These are phyloP conservation scores for Boletus edulis DNA, from an alignment of 768 basidiomycete genomes.

Conservation along the genomic window DNA sequence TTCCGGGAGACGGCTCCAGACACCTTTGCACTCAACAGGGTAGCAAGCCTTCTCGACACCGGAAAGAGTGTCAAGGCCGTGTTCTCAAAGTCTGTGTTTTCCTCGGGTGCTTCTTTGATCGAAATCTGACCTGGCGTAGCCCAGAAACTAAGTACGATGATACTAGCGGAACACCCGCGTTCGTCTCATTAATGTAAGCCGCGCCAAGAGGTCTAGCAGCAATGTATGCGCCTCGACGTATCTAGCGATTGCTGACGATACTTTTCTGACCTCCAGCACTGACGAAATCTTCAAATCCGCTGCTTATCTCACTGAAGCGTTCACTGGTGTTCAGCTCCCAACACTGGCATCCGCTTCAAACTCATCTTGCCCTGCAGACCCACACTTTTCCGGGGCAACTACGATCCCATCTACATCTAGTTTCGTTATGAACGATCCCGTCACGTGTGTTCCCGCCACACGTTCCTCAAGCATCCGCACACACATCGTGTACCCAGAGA, in stretches of 20 bases:
- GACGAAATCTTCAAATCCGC: conserved; percentile 79
- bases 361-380: conserved; percentile 11
- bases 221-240: not conserved
- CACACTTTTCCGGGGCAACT: not conserved
- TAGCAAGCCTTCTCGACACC: conserved; percentile 66
- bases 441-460: not conserved
- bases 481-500: conserved; percentile 15
- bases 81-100: conserved; percentile 41
- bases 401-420: not conserved
- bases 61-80: conserved; percentile 55
- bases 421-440: not conserved
- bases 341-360: not conserved
- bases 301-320: conserved; percentile 72
- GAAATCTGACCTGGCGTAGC: conserved; percentile 29
- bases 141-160: conserved; percentile 64
- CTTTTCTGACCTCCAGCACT: conserved; percentile 39
- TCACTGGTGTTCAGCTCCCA: conserved; percentile 33
- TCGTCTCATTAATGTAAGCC: conserved; percentile 65
- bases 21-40: conserved; percentile 69
- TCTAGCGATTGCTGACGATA: conserved; percentile 1
- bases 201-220: not conserved
- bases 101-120: not conserved
- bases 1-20: conserved; percentile 67
- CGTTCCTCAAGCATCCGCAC: conserved; percentile 26
- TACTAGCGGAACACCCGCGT: conserved; percentile 65